A percentile compares a stretch with the other conserved stretches of the same genome.
phyloP scores from a whole-genome alignment of 2,329 filamentous ascomycete genomes.

The Alternaria atra region DNA sequence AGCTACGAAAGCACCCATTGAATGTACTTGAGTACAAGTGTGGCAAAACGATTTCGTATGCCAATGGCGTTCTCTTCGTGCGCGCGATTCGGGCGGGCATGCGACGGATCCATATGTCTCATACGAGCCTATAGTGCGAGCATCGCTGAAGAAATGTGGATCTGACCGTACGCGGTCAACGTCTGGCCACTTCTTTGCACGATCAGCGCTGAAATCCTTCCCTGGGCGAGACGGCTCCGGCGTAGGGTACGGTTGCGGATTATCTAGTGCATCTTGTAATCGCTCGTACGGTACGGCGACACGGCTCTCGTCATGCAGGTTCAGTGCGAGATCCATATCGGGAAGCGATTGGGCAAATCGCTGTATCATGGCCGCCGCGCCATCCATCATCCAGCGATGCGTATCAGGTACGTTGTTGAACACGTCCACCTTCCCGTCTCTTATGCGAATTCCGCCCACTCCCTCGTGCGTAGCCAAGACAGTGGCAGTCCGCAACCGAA shows the following conservation, averaged over 20 bases:
- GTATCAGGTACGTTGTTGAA: constrained; percentile 60
- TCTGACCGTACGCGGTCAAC: constrained; percentile 36
- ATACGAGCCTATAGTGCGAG: constrained; percentile 52
- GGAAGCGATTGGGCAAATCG: constrained; percentile 62
- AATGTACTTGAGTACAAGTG: constrained; percentile 70
- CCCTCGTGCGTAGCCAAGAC: constrained; percentile 64
- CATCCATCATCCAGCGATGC: constrained; percentile 67
- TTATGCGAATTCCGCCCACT: constrained; percentile 65
- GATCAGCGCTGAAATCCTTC: constrained; percentile 50
- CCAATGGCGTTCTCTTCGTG: constrained; percentile 68
- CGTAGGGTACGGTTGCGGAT: constrained; percentile 34
- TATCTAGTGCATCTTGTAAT: constrained; percentile 37
- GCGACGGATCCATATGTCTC: constrained; percentile 57
- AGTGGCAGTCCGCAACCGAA: constrained; percentile 63
- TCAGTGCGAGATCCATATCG: constrained; percentile 71
- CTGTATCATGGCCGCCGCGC: constrained; percentile 62
- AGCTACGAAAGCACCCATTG: constrained; percentile 70
- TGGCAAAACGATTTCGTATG: constrained; percentile 71
- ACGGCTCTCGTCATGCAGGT: constrained; percentile 68
- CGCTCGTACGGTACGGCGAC: constrained; percentile 61
- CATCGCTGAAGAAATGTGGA: constrained; percentile 42
- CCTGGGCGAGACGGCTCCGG: constrained; percentile 32
- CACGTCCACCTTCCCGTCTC: constrained; percentile 59
- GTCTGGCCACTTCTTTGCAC: constrained; percentile 51
- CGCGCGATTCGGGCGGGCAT: constrained; percentile 70